Evolutionary conservation across 139 green algal species (phyloP), one percentile per base, ranked within the genome.

Genomic region (Chlamydomonas incerta): DNA sequence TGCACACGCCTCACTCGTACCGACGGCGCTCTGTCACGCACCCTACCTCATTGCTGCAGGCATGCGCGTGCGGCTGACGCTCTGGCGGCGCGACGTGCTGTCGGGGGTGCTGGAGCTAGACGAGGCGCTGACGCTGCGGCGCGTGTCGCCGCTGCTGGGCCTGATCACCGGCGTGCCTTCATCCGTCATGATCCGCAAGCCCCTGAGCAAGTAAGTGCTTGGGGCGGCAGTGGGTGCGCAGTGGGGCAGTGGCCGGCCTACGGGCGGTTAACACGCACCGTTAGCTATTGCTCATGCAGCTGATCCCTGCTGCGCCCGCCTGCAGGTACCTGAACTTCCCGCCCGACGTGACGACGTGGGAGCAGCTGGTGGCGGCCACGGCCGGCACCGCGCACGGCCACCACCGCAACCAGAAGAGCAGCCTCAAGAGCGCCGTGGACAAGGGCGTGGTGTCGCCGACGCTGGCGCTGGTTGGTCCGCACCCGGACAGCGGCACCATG

Each of bases 401-500:
- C 72, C 72, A 80, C 28, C n/a, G 31, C 31, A 69, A 71, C 28
- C 37, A 83, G 77, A 69, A 69, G 37, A 35, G 77, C 23, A 63
- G 37, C 11, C 77, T 83, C 63, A 83, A 83, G 63, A 37, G 33
- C 28, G 37, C 8, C 41, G 14, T 17, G 20, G 29, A 14, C 41
- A 29, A 33, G 3, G 46, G 33, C 29, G 6, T 34, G 15, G 47
- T 83, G 18, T 65, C 62, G 29, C 77, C 62, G 13, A 17, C 33
- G 11, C 20, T 69, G 11, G 52, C 69, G 6, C 72, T 80, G 52
- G 57, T 72, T 5, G 81, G 81, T 11, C 57, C 81, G 15, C 81
- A 86, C 70, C 81, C 81, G 10, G 81, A 86, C 58, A 34, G n/a
- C 15, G 81, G 81, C 55, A 86, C 81, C 55, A 86, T 80, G 81